Conservation (phyloP, 2,329 filamentous ascomycete genomes). For the Calonectria fujianensis region DNA sequence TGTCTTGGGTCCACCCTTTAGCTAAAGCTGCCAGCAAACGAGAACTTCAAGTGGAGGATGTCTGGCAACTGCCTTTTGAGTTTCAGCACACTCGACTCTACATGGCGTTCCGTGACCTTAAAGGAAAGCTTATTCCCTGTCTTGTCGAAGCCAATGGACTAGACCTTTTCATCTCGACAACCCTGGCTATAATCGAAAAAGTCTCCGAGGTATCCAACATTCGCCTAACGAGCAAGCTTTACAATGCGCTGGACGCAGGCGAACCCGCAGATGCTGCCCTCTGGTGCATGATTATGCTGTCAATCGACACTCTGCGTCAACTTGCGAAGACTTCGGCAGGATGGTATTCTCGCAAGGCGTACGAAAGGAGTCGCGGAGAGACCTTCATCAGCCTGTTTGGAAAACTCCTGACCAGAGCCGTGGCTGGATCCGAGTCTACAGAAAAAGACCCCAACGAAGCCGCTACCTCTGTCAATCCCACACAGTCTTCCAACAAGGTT, state of each 20-base stretch:
- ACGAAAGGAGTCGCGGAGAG: constrained; percentile 89
- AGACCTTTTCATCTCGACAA: constrained; percentile 82
- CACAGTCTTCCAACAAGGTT: constrained; percentile 16
- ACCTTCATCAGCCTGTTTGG: constrained; percentile 62
- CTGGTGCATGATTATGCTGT: constrained; percentile 62
- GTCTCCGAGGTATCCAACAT: constrained; percentile 63
- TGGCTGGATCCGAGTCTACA: constrained; percentile 62
- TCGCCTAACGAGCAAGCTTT: constrained; percentile 61
- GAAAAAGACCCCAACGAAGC: constrained; percentile 57
- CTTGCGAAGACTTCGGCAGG: constrained; percentile 65
- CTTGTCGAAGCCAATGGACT: constrained; percentile 85
- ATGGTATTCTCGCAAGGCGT: constrained; percentile 90
- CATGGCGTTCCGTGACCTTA: constrained; percentile 81
- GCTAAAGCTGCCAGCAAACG: constrained; percentile 78
- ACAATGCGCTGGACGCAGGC: constrained; percentile 58
- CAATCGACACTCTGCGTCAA: constrained; percentile 59
- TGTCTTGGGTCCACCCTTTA: constrained; percentile 87
- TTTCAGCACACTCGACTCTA: constrained; percentile 89
- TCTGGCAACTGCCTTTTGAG: constrained; percentile 87
- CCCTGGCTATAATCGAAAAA: constrained; percentile 74
- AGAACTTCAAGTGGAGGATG: constrained; percentile 85
- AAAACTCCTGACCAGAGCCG: constrained; percentile 62
- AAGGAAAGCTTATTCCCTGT: constrained; percentile 82
- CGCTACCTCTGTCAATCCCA: neutral
- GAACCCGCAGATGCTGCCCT: constrained; percentile 57